Percentiles rank a stretch among this genome's conserved stretches.
phyloP scores from a whole-genome alignment of 75 land plant genomes.

The Chamaecyparis obtusa region DNA sequence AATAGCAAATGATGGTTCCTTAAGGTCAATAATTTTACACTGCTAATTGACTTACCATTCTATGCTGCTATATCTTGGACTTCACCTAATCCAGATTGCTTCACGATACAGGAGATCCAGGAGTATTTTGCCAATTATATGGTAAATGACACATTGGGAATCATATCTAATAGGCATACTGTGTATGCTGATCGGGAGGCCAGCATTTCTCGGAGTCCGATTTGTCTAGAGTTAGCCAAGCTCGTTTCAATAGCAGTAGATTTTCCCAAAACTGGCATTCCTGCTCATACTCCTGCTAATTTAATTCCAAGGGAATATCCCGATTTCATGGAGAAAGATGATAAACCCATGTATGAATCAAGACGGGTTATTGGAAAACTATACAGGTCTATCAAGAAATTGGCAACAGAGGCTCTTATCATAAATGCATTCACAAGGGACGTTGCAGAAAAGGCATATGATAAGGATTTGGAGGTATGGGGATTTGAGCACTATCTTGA shows the following conservation, averaged over 20 bases:
- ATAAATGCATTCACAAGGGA: conserved; percentile 36
- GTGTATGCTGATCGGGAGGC: conserved; percentile 69
- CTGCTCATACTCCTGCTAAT: conserved; percentile 68
- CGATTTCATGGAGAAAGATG: conserved; percentile 93
- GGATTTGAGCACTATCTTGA: conserved; percentile 68
- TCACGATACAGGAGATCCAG: conserved; percentile 69
- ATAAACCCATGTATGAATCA: conserved; percentile 71
- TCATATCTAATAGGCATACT: conserved; percentile 79
- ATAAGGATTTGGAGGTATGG: conserved; percentile 57
- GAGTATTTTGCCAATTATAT: conserved; percentile 81
- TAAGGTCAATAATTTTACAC: background rate
- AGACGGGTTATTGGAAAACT: conserved; percentile 78
- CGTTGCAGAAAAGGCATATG: conserved; percentile 45
- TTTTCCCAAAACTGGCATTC: conserved; percentile 95
- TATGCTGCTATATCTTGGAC: background rate
- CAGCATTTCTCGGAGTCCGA: conserved; percentile 48
- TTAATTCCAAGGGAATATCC: conserved; percentile 66
- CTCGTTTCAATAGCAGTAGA: conserved; percentile 91
- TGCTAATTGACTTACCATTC: background rate
- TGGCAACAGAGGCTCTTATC: background rate
- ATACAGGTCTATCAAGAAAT: conserved; percentile 58
- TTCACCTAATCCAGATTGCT: conserved; percentile 4
- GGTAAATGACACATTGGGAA: conserved; percentile 79
- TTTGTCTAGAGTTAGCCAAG: conserved; percentile 70
- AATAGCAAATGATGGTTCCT: background rate